Evolutionary conservation across 345 rosid species (phyloP), one percentile per base, ranked within the genome.

Genomic region (Isatis tinctoria): DNA sequence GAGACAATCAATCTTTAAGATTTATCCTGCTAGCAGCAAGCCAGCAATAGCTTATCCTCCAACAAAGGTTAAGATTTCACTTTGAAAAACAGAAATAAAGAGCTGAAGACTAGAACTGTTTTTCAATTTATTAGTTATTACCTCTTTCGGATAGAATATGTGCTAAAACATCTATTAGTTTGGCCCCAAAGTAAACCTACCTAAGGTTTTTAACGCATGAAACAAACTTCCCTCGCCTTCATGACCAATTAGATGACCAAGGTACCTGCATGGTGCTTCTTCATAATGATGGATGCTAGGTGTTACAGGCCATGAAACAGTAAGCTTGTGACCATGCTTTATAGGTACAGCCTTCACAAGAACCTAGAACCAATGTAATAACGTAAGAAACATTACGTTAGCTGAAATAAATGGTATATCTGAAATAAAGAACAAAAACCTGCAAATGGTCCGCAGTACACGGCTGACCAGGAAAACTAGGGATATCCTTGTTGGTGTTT

Each of bases 211-310:
- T 89, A 94, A 82, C 86, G 89, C 80, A 58, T 85, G 85, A 84
- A 80, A 94, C 73, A 94, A 60, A 51, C 97, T 89, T 73, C 98
- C 98, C 85, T 91, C 89, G 76, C 88, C 93, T 86, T 89, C 87
- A 72, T 94, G 98, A 59, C 93, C 95, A 76, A 91, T 85, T 71
- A 94, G 88, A 77, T 88, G 86, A 73, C 87, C 74, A 67, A 94
- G 87, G 74, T 94, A 91, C 72, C 65, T 87, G 85, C 91, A 75
- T 64, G 97, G 91, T 63, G 85, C 96, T 76, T 89, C 97, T 83
- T 86, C 88, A 83, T 91, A 89, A 79, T 82, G 88, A 71, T 54
- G 82, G 83, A 89, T 89, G 72, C 85, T 82, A 11, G 97, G 96
- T 60, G 95, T 76, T 35, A 94, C 76, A 63, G 98, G 98, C 98